Percentiles rank a stretch among this genome's conserved stretches.
Evolutionary conservation across 768 basidiomycete species (phyloP).

Genomic region (Tephrocybe sp.): DNA sequence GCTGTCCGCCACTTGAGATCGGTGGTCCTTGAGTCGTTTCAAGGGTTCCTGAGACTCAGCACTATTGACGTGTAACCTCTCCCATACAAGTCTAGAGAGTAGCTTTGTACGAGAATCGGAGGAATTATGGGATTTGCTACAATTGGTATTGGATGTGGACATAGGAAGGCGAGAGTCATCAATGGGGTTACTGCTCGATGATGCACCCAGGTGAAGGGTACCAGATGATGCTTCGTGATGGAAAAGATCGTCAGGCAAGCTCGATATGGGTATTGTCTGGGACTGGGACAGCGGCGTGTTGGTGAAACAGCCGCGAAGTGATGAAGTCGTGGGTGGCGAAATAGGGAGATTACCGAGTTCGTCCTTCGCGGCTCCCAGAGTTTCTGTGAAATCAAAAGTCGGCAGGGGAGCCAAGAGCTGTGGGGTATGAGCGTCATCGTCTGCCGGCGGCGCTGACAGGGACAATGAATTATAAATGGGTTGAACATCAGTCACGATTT

Average conservation of each 20-base stretch:
- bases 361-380: background rate
- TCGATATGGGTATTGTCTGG: slow-evolving; percentile 7
- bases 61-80: slow-evolving; percentile 33
- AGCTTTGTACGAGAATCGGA: slow-evolving; percentile 34
- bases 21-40: too few species aligned
- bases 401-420: background rate
- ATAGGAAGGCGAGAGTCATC: slow-evolving; percentile 15
- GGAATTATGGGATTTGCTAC: slow-evolving; percentile 9
- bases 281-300: background rate
- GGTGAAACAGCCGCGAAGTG: slow-evolving; percentile 1
- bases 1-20: slow-evolving; percentile 13
- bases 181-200: slow-evolving; percentile 7
- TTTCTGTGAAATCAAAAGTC: background rate
- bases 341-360: background rate
- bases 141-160: slow-evolving; percentile 8
- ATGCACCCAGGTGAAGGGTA: slow-evolving; percentile 10
- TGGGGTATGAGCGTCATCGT: background rate
- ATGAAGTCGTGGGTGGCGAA: background rate
- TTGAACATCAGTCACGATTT: background rate
- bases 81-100: slow-evolving; percentile 42
- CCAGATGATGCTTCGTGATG: slow-evolving; percentile 5
- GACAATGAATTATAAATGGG: too few species aligned
- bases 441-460: background rate
- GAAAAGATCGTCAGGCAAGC: slow-evolving; percentile 4
- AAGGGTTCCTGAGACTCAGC: too few species aligned